Percentiles rank a stretch among this genome's conserved stretches.
Conservation (phyloP, 192 early-diverging fungal genomes). For the Thoreauomyces humboldtii region DNA sequence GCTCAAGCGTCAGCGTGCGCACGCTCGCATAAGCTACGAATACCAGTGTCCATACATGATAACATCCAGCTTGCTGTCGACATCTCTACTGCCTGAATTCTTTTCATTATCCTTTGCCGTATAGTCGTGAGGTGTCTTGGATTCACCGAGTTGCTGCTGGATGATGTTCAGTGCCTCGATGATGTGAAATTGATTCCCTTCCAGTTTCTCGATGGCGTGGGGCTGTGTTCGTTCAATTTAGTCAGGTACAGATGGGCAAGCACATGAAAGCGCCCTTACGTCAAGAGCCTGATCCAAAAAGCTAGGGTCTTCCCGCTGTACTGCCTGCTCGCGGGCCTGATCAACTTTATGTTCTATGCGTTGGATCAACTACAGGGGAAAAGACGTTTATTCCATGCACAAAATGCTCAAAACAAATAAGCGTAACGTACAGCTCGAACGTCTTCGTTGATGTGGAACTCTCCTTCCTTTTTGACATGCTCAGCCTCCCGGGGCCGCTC, state of each 20-base stretch:
- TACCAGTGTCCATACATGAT: background rate
- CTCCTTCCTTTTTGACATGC: slow-evolving; percentile 35
- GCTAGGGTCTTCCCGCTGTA: background rate
- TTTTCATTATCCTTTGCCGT: background rate
- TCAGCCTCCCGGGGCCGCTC: slow-evolving; percentile 34
- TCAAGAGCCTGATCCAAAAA: background rate
- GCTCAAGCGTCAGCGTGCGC: too few relatives aligned
- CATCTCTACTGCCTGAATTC: background rate
- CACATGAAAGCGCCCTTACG: slow-evolving; percentile 15
- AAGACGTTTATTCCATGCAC: too few relatives aligned
- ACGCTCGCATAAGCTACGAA: too few relatives aligned
- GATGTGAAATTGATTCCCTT: slow-evolving; percentile 54
- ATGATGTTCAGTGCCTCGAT: slow-evolving; percentile 49
- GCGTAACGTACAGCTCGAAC: slow-evolving; percentile 8
- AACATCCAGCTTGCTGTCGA: background rate
- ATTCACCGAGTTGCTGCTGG: slow-evolving; percentile 26
- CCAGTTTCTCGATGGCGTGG: slow-evolving; percentile 34
- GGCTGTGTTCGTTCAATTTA: slow-evolving; percentile 10
- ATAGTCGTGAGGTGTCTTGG: slow-evolving; percentile 8
- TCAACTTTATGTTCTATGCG: slow-evolving; percentile 33
- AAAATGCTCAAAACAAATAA: too few relatives aligned
- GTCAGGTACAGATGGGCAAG: background rate
- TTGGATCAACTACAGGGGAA: slow-evolving; percentile 36
- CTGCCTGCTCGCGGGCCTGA: slow-evolving; percentile 16
- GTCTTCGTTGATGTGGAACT: slow-evolving; percentile 29